phyloP scores from a whole-genome alignment of 164 flowering plant genomes.

The Paratinospora sagittata region DNA sequence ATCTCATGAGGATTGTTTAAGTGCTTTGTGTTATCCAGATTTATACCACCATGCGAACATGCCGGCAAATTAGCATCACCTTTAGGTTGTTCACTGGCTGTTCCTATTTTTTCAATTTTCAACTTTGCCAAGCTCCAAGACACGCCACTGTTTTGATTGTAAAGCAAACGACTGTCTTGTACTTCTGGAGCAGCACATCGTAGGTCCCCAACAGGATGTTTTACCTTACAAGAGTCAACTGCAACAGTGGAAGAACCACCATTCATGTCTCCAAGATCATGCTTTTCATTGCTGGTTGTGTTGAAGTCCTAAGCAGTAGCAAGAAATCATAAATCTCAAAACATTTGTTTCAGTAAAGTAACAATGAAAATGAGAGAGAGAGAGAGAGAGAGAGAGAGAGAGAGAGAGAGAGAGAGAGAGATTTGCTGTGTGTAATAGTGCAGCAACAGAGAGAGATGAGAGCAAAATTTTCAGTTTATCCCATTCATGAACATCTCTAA shows the following conservation, averaged over 20 bases:
- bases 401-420: too few relatives aligned
- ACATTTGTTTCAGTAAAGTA: not conserved
- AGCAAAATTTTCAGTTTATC: too few relatives aligned
- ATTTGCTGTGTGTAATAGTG: too few relatives aligned
- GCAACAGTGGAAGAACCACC: conserved; percentile 23
- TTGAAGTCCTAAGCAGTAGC: conserved; percentile 20
- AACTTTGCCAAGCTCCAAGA: conserved; percentile 21
- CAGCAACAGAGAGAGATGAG: too few relatives aligned
- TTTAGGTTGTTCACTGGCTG: conserved; percentile 17
- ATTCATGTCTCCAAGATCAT: conserved; percentile 18
- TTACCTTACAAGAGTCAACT: conserved; percentile 19
- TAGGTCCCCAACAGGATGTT: conserved; percentile 21
- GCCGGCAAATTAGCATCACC: conserved; percentile 14
- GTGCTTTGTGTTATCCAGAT: conserved; percentile 15
- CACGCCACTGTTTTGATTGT: conserved; percentile 19
- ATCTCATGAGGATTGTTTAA: conserved; percentile 15
- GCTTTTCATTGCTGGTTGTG: conserved; percentile 13
- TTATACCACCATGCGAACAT: conserved; percentile 31
- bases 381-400: not conserved
- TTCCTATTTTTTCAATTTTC: conserved; percentile 27
- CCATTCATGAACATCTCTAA: too few relatives aligned
- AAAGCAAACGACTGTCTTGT: conserved; percentile 22
- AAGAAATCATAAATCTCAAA: conserved; percentile 11
- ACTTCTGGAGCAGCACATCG: conserved; percentile 19
- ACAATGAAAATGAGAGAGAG: not conserved